Conservation (phyloP, 1,284 basidiomycete genomes). For the Ustilago cynodontis region DNA sequence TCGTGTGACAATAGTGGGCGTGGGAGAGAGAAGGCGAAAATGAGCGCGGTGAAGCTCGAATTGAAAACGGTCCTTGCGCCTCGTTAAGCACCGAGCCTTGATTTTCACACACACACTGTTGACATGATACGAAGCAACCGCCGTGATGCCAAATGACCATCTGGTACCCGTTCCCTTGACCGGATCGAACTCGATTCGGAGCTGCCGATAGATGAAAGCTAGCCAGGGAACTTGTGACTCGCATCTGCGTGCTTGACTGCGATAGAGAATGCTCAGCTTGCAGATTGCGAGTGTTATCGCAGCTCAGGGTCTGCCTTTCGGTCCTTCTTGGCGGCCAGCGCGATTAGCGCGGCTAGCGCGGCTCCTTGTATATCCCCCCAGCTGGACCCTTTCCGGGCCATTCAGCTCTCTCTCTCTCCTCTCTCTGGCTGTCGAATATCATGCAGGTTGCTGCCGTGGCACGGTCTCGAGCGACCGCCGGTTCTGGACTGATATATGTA, state of each 20-base stretch:
- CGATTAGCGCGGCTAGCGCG: constrained; percentile 39
- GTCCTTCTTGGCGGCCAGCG: constrained; percentile 9
- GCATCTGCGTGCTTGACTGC: too few relatives aligned
- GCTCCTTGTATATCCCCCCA: neutral
- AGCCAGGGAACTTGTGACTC: too few relatives aligned
- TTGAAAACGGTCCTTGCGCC: too few relatives aligned
- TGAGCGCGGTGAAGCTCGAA: too few relatives aligned
- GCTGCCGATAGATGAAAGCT: too few relatives aligned
- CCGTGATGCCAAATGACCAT: too few relatives aligned
- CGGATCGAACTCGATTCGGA: too few relatives aligned
- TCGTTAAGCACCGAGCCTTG: too few relatives aligned
- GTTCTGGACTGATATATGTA: neutral
- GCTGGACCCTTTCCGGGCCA: constrained; percentile 11
- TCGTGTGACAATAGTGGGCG: neutral
- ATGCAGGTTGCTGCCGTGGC: neutral
- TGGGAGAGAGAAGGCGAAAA: neutral
- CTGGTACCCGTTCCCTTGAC: too few relatives aligned
- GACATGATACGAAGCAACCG: neutral
- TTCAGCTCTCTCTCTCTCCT: neutral
- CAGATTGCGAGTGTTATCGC: neutral
- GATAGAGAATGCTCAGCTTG: too few relatives aligned
- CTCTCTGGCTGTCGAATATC: too few relatives aligned
- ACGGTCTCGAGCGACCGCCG: neutral
- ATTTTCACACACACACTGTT: too few relatives aligned
- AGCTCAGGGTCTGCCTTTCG: constrained; percentile 1